Base-by-base conservation (phyloP, 768 basidiomycete genomes). In the Saitozyma sp. region DNA sequence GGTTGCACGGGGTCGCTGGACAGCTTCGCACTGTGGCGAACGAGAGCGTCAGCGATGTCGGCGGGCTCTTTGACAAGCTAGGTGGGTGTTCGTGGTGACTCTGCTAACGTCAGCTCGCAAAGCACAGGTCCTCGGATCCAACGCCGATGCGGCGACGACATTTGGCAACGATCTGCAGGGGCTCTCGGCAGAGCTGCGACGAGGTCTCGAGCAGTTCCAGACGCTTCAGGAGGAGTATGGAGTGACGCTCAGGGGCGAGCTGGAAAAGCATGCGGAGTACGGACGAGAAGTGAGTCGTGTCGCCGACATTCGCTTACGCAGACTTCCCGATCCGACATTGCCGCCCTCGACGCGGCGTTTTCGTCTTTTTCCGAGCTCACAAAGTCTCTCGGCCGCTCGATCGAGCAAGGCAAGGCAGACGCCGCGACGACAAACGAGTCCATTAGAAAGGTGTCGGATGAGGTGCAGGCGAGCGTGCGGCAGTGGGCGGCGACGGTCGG, bases 61-160 rank as follows among this genome's bases (percentile, higher is more conserved):
- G 77, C 1, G 85, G 86, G 0, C 80, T 94, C 20, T 91, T 92
- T 66, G 86, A 86, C 49, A 96, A 95, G 80, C 84, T 96, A 51
- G 89, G 92, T 92, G 71, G 29, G 45, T 54, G 8, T 39, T 19
- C 43, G 43, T 19, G 20, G 29, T 7, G n/a, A 46, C 45, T 17
- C 13, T 46, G 39, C 53, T 54, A 20, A 53, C n/a, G 2, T 14
- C 66, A 94, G 92, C 90, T 48, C 88, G 93, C 62, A 92, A 90
- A 73, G 81, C 85, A 40, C 80, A 81, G 20, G 82, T 86, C 10
- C 83, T 92, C 48, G 82, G 80, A 40, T 81, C 85, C 8, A 95
- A 94, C 69, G 81, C 86, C 6, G 84, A 85, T 65, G 83, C 84
- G 0, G 91, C 90, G 14, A 80, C 84, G 3, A 83, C 82, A 41